phyloP scores from a whole-genome alignment of 768 basidiomycete genomes.

The Leccinum incarnatum region DNA sequence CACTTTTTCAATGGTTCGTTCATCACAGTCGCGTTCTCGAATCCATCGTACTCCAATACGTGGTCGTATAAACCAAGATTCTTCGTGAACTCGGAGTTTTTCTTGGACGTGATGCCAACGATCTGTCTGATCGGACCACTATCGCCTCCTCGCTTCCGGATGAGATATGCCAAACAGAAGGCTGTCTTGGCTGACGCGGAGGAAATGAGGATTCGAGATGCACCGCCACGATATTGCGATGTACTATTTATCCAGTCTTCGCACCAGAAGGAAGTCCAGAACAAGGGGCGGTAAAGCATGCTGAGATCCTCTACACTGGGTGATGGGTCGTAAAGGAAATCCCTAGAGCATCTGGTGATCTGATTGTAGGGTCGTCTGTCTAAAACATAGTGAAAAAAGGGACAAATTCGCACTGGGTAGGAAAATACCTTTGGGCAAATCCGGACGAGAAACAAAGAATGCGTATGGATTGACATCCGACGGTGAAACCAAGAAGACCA shows the following conservation, averaged over 20 bases:
- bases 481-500: slow-evolving; percentile 51
- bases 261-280: slow-evolving; percentile 76
- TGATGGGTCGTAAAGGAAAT: slow-evolving; percentile 51
- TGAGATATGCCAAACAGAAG: slow-evolving; percentile 62
- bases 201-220: slow-evolving; percentile 53
- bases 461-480: slow-evolving; percentile 49
- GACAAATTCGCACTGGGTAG: background rate
- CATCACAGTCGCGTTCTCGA: slow-evolving; percentile 33
- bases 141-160: slow-evolving; percentile 41
- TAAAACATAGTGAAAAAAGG: slow-evolving; percentile 16
- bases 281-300: slow-evolving; percentile 71
- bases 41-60: slow-evolving; percentile 52
- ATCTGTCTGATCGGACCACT: slow-evolving; percentile 32
- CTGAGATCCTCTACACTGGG: slow-evolving; percentile 54
- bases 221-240: slow-evolving; percentile 48
- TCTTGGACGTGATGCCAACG: slow-evolving; percentile 58
- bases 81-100: slow-evolving; percentile 55
- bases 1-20: slow-evolving; percentile 37
- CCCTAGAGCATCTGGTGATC: slow-evolving; percentile 54
- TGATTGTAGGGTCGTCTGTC: slow-evolving; percentile 72
- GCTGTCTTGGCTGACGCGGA: slow-evolving; percentile 74
- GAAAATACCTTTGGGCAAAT: slow-evolving; percentile 53
- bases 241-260: slow-evolving; percentile 61
- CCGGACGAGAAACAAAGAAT: slow-evolving; percentile 58
- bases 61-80: slow-evolving; percentile 55